phyloP scores from a whole-genome alignment of 139 green algal genomes.

The Haematococcus lacustris region DNA sequence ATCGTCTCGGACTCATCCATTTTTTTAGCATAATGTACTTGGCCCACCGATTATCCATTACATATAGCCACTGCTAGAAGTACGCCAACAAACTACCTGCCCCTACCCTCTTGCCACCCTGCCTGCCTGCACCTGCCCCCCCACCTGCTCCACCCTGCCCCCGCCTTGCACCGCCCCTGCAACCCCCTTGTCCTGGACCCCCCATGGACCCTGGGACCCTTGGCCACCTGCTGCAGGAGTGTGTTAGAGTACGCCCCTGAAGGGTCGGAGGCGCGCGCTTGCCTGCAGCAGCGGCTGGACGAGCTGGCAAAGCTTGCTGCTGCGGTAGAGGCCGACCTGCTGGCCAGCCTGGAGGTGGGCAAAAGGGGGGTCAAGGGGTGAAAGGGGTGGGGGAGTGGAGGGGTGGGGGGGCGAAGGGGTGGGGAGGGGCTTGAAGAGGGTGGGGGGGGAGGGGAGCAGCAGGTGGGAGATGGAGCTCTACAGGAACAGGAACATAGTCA shows the following conservation, averaged over 20 bases:
- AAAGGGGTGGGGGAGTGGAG: too few species aligned
- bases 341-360: slow-evolving; percentile 33
- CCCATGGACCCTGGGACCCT: background rate
- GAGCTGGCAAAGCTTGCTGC: slow-evolving; percentile 33
- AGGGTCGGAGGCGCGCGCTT: slow-evolving; percentile 20
- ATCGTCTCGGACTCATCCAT: too few species aligned
- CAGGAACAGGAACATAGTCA: too few species aligned
- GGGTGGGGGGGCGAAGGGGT: too few species aligned
- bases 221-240: slow-evolving; percentile 28
- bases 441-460: too few species aligned
- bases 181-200: too few species aligned
- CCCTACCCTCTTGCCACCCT: background rate
- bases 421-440: too few species aligned
- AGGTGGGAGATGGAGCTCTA: too few species aligned
- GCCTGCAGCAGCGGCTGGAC: slow-evolving; percentile 27
- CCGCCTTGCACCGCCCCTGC: background rate
- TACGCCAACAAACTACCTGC: background rate
- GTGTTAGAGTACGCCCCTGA: slow-evolving; percentile 60
- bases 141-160: slow-evolving; percentile 15
- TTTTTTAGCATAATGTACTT: too few species aligned
- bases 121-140: background rate
- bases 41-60: background rate
- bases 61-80: background rate
- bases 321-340: slow-evolving; percentile 38
- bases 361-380: background rate